Evolutionary conservation across 2,329 filamentous ascomycete genomes (phyloP).

Genomic region (Talaromyces sp.): DNA sequence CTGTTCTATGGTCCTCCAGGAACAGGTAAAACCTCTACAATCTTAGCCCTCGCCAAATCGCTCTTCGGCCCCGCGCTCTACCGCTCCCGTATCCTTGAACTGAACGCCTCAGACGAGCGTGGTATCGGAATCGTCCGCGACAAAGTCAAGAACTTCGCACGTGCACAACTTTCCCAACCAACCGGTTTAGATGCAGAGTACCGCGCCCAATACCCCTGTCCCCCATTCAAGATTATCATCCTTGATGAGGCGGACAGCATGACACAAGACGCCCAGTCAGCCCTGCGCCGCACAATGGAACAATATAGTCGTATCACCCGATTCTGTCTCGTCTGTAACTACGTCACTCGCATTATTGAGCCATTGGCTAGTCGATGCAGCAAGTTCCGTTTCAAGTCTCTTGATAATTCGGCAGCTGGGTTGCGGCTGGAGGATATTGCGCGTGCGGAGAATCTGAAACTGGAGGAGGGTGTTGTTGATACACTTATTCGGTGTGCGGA

Average conservation of each 20-base stretch:
- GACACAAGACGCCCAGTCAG: constrained; percentile 97
- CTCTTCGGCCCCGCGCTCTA: constrained; percentile 95
- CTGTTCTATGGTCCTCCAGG: constrained; percentile 98
- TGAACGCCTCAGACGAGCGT: constrained; percentile 98
- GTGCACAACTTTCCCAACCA: constrained; percentile 87
- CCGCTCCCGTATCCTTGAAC: constrained; percentile 91
- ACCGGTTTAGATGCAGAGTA: constrained; percentile 67
- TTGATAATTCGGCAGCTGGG: constrained; percentile 84
- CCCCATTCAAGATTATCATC: constrained; percentile 98
- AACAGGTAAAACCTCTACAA: constrained; percentile 96
- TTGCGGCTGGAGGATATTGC: constrained; percentile 82
- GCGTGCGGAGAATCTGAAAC: constrained; percentile 69
- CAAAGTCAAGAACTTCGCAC: constrained; percentile 97
- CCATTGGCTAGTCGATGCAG: constrained; percentile 89
- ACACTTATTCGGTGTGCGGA: constrained; percentile 85
- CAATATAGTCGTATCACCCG: constrained; percentile 95
- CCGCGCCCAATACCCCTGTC: constrained; percentile 77
- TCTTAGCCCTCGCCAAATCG: constrained; percentile 94
- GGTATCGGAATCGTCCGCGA: constrained; percentile 96
- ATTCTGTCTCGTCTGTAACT: constrained; percentile 98
- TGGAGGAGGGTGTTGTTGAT: constrained; percentile 80
- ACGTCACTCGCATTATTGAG: constrained; percentile 97
- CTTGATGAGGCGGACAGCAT: constrained; percentile 98
- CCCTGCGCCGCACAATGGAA: constrained; percentile 94
- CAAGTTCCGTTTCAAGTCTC: constrained; percentile 96